A percentile compares a stretch with the other conserved stretches of the same genome.
These are phyloP conservation scores for Ampelomyces quisqualis DNA, from an alignment of 2,329 filamentous ascomycete genomes.

Conservation along the genomic window DNA sequence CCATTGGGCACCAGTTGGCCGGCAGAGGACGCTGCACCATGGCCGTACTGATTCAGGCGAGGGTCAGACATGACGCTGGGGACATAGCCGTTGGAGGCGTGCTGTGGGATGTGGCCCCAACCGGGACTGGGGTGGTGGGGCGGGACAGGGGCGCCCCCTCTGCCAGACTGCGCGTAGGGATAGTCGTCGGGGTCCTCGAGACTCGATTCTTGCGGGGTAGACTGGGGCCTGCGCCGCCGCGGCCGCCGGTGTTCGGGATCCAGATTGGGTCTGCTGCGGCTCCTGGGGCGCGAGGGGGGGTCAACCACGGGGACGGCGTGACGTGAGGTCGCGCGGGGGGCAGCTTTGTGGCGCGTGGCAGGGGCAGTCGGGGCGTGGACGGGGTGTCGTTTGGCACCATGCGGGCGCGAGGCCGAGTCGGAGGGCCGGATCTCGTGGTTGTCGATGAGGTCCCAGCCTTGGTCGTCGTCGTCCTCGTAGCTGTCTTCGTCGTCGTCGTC, in stretches of 20 bases:
- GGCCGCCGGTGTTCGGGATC: constrained; percentile 28
- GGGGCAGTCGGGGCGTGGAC: constrained; percentile 31
- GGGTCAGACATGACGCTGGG: constrained; percentile 44
- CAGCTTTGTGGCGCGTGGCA: constrained; percentile 41
- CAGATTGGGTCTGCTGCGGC: constrained; percentile 37
- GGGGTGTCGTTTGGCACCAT: constrained; percentile 25
- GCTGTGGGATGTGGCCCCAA: constrained; percentile 42
- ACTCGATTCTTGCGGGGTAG: constrained; percentile 45
- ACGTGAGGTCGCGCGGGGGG: constrained; percentile 45
- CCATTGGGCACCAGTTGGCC: constrained; percentile 38
- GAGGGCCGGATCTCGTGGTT: constrained; percentile 50
- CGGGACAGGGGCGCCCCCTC: constrained; percentile 29
- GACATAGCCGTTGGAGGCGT: constrained; percentile 39
- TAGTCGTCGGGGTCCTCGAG: constrained; percentile 51
- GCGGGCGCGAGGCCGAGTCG: constrained; percentile 52
- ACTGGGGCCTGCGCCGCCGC: constrained; percentile 37
- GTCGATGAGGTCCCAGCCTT: constrained; percentile 31
- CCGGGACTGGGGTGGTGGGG: constrained; percentile 40
- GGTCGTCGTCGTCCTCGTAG: constrained; percentile 24
- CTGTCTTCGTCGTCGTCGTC: constrained; percentile 34
- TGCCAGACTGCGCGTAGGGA: constrained; percentile 38
- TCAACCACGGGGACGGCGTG: constrained; percentile 36
- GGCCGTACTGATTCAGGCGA: constrained; percentile 31
- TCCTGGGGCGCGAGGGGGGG: constrained; percentile 37
- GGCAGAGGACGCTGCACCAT: constrained; percentile 23